Conservation (phyloP, 345 rosid genomes). For the Melaleuca quinquenervia region DNA sequence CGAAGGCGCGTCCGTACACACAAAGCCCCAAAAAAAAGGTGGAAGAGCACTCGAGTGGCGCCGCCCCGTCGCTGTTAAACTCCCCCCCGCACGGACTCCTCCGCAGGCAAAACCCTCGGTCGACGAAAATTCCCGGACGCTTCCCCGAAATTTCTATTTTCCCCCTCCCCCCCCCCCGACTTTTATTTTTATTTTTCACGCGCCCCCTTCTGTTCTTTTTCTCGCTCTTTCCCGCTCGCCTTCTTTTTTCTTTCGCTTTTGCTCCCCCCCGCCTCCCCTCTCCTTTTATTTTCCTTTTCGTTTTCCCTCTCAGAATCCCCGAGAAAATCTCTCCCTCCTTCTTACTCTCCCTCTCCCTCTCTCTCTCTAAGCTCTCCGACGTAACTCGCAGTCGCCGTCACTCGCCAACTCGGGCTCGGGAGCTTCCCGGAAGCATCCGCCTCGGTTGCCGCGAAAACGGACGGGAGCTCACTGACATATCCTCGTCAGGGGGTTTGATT, state of each 20-base stretch:
- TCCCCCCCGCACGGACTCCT: background rate
- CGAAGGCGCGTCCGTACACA: no score
- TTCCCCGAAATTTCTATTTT: conserved; percentile 22
- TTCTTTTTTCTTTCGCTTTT: conserved; percentile 1
- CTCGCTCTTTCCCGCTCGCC: background rate
- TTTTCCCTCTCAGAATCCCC: background rate
- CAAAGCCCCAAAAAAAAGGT: no score
- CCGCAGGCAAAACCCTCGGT: background rate
- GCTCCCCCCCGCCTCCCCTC: no score
- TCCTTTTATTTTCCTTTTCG: background rate
- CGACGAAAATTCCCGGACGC: conserved; percentile 20
- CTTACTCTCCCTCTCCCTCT: background rate
- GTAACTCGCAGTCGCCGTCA: background rate
- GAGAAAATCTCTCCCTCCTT: background rate
- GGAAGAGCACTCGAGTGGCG: no score
- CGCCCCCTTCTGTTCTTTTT: background rate
- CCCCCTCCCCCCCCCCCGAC: background rate
- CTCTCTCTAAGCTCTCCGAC: background rate
- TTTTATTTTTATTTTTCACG: background rate
- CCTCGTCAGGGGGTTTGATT: background rate
- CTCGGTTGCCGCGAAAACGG: background rate
- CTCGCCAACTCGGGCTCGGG: background rate
- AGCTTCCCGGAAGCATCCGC: background rate
- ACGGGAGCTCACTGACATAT: background rate
- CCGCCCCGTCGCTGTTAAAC: no score